Evolutionary conservation across 2,329 filamentous ascomycete species (phyloP).

Genomic region (Xylariales sp.): DNA sequence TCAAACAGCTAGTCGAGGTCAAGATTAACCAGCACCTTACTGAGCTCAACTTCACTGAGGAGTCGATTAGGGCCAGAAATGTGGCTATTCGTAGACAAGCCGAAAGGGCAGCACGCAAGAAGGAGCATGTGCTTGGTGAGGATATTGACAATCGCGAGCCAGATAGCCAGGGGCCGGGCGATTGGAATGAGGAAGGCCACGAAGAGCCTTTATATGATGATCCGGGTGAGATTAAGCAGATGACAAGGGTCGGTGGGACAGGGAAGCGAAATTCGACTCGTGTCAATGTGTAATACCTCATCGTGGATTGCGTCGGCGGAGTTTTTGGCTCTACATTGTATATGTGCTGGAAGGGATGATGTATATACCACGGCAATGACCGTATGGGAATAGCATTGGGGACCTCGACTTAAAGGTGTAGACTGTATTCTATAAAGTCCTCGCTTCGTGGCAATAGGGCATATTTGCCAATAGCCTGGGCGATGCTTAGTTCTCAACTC

Average conservation of each 20-base stretch:
- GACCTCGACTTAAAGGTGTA: too few species aligned
- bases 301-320: slow-evolving; percentile 2
- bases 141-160: slow-evolving; percentile 1
- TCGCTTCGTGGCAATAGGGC: too few species aligned
- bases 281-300: too few species aligned
- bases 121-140: slow-evolving; percentile 17
- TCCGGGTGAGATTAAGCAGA: slow-evolving; percentile 15
- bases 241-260: slow-evolving; percentile 9
- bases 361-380: background rate
- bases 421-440: too few species aligned
- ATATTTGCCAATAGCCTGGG: too few species aligned
- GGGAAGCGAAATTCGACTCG: too few species aligned
- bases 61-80: slow-evolving; percentile 28
- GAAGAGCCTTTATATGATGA: slow-evolving; percentile 29
- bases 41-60: slow-evolving; percentile 46
- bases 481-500: too few species aligned
- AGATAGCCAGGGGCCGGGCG: slow-evolving; percentile 18
- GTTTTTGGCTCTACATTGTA: background rate
- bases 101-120: slow-evolving; percentile 12
- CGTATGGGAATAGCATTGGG: too few species aligned
- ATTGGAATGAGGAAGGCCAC: slow-evolving; percentile 30
- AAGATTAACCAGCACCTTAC: slow-evolving; percentile 63
- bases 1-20: slow-evolving; percentile 72
- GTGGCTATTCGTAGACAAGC: slow-evolving; percentile 19
- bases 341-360: background rate